Conservation (phyloP, 2,329 filamentous ascomycete species). For the Verticillium klebahnii region DNA sequence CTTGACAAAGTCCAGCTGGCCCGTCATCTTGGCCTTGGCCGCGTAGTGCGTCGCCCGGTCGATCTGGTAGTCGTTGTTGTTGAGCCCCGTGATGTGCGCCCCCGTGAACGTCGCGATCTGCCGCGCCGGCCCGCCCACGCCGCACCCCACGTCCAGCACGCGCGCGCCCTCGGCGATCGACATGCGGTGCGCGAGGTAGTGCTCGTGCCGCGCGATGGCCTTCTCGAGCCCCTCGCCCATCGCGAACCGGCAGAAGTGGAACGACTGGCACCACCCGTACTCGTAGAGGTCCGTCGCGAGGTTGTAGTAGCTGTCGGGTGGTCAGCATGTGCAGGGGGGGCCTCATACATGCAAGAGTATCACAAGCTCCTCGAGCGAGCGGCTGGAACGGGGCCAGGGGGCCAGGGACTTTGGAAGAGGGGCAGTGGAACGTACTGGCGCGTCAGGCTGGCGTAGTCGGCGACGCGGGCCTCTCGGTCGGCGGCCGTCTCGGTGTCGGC, state of each 20-base stretch:
- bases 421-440: conserved; percentile 63
- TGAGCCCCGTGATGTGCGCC: conserved; percentile 82
- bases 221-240: conserved; percentile 82
- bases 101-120: conserved; percentile 97
- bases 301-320: conserved; percentile 75
- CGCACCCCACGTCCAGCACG: conserved; percentile 93
- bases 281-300: conserved; percentile 95
- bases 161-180: conserved; percentile 80
- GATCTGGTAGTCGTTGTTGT: conserved; percentile 99
- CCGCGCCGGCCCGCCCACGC: conserved; percentile 89
- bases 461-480: conserved; percentile 71
- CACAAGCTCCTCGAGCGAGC: background rate
- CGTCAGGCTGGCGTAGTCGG: conserved; percentile 89
- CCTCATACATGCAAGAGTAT: no score
- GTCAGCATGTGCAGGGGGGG: no score
- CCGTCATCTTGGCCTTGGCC: conserved; percentile 69
- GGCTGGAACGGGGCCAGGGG: no score
- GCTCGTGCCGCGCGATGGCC: conserved; percentile 93
- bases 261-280: conserved; percentile 92
- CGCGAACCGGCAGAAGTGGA: conserved; percentile 96
- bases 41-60: conserved; percentile 87
- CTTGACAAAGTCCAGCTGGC: conserved; percentile 84
- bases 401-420: background rate
- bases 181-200: conserved; percentile 91
- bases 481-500: conserved; percentile 77